Base-by-base conservation (phyloP, 306 rosid species). In the Gastrolobium bilobum region DNA sequence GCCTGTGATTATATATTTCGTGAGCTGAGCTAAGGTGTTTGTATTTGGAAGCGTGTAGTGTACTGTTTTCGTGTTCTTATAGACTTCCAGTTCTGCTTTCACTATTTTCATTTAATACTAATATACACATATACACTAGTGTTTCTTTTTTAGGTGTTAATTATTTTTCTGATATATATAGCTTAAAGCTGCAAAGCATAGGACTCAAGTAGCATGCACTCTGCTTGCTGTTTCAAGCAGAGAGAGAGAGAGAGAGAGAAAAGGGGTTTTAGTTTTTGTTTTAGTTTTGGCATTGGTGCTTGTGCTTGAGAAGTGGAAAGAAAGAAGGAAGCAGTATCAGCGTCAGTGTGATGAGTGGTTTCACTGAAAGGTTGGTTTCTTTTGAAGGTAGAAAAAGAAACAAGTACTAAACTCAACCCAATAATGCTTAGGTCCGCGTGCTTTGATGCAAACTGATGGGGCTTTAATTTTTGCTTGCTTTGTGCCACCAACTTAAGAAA, bases 341-440 rank as follows among this genome's bases (percentile, higher is more conserved):
- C 53, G 60, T 67, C 83, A 60, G 89, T 56, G 75, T 77, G 77
- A 85, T 71, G 85, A 85, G 90, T 83, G 76, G 81, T 86, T 88
- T 85, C 90, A 87, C 88, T 79, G 91, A 91, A 93, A 89, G 97
- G 96, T 93, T 92, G 79, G 85, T 87, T 90, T 91, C 96, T 85
- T 90, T 90, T 81, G 57, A 34, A 68, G 73, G 61, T 76, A 82
- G 86, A 77, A 26, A 53, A 4, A 44, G 13, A n/a, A 78, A 86
- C 83, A 87, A 81, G 89, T 71, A 87, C 84, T 85, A 74, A n/a
- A 51, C 75, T 80, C 78, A 71, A 84, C 74, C 80, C 69, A 57
- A 60, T 77, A 76, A 61, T 84, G 94, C 96, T 87, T 96, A 52
- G 97, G 77, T 85, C 78, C 88, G 91, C 98, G 97, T 93, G 97